phyloP scores from a whole-genome alignment of 169 alveolate species.

The Eimeria sp. region DNA sequence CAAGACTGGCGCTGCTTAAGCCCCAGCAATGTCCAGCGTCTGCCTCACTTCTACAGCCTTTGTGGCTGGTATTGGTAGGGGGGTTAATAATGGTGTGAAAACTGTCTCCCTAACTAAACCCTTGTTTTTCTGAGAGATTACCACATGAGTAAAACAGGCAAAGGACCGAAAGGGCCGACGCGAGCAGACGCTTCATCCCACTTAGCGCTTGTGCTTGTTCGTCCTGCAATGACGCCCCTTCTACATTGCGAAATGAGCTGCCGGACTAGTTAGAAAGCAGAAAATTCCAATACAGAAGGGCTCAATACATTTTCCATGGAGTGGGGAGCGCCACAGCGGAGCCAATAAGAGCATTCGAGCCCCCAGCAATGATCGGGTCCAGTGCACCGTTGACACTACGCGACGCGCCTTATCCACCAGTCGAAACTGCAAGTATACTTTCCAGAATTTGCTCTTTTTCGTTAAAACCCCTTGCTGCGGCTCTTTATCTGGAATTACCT shows the following conservation, averaged over 20 bases:
- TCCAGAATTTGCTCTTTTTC: neutral
- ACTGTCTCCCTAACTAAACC: neutral
- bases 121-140: neutral
- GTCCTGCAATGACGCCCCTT: neutral
- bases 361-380: conserved; percentile 27
- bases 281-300: neutral
- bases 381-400: conserved; percentile 27
- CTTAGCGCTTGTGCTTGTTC: conserved; percentile 4
- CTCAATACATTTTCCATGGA: neutral
- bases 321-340: conserved; percentile 30
- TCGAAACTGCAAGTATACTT: neutral
- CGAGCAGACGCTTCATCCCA: conserved; percentile 21
- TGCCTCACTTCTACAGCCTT: neutral
- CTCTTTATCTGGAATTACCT: neutral
- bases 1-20: neutral
- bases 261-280: neutral
- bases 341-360: neutral
- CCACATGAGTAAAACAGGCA: conserved; percentile 55
- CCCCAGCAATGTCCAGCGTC: neutral
- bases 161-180: neutral
- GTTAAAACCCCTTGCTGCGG: neutral
- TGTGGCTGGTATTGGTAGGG: neutral
- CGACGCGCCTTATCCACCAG: neutral
- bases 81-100: neutral
- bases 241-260: neutral